These are phyloP conservation scores for Paraphoma chrysanthemicola DNA, from an alignment of 2,329 filamentous ascomycete species.

Conservation along the genomic window DNA sequence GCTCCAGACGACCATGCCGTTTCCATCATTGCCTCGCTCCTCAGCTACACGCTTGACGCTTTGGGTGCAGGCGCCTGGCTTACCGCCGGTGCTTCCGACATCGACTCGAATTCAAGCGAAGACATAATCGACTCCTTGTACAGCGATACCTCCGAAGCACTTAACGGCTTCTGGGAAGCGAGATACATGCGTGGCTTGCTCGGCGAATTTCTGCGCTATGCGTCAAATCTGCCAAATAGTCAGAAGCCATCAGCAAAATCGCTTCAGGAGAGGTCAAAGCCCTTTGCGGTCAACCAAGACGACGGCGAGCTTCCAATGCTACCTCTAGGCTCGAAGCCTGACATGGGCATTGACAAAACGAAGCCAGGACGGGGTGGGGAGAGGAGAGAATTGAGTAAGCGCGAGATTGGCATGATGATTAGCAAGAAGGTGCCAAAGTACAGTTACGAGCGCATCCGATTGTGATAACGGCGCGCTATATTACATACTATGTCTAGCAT, in stretches of 20 bases:
- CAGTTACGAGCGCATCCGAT: conserved; percentile 75
- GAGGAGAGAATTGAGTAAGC: conserved; percentile 69
- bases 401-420: conserved; percentile 79
- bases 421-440: conserved; percentile 84
- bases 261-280: conserved; percentile 55
- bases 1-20: conserved; percentile 72
- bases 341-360: conserved; percentile 53
- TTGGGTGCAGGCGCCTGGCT: conserved; percentile 79
- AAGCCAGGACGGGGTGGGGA: conserved; percentile 74
- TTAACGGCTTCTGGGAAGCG: conserved; percentile 75
- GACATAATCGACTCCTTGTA: conserved; percentile 71
- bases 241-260: conserved; percentile 40
- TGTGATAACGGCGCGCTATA: conserved; percentile 4
- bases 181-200: conserved; percentile 69
- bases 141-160: conserved; percentile 72
- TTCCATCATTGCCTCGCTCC: conserved; percentile 72
- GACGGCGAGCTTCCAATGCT: conserved; percentile 61
- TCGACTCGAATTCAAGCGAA: conserved; percentile 62
- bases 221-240: conserved; percentile 34
- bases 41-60: conserved; percentile 77
- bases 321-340: conserved; percentile 74
- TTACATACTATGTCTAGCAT: conserved; percentile 5
- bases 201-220: conserved; percentile 70
- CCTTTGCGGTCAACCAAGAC: conserved; percentile 49
- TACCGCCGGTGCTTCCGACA: conserved; percentile 54